These are phyloP conservation scores for Fusarium sp. DNA, from an alignment of 2,329 filamentous ascomycete species.

Conservation along the genomic window DNA sequence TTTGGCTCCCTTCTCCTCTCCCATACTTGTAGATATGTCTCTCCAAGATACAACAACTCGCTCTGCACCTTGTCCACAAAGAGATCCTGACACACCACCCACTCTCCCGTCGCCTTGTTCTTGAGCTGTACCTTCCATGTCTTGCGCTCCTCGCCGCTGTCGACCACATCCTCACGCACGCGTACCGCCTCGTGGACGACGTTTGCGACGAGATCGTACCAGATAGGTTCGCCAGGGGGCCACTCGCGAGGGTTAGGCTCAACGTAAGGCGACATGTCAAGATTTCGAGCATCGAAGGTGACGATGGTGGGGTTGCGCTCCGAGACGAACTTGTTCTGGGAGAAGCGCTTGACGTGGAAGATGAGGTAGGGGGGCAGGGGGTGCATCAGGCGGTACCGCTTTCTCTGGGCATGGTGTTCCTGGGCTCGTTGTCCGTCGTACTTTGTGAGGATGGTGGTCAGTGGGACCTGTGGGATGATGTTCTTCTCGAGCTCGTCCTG, in stretches of 20 bases:
- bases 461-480: conserved; percentile 92
- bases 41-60: conserved; percentile 91
- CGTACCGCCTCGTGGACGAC: conserved; percentile 88
- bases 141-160: conserved; percentile 86
- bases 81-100: conserved; percentile 93
- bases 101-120: conserved; percentile 84
- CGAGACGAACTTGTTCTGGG: conserved; percentile 93
- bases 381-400: conserved; percentile 89
- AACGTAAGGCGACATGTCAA: conserved; percentile 91
- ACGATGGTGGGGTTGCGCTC: conserved; percentile 99
- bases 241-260: conserved; percentile 83
- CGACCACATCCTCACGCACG: conserved; percentile 84
- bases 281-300: conserved; percentile 85
- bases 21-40: conserved; percentile 97
- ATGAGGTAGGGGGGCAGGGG: conserved; percentile 91
- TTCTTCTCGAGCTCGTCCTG: conserved; percentile 95
- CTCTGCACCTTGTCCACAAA: conserved; percentile 91
- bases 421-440: conserved; percentile 91
- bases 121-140: conserved; percentile 94
- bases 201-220: conserved; percentile 96
- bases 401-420: conserved; percentile 88
- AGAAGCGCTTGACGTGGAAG: conserved; percentile 98
- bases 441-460: conserved; percentile 86
- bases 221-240: conserved; percentile 82
- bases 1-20: conserved; percentile 76